phyloP scores from a whole-genome alignment of 2,329 filamentous ascomycete genomes.

The Talaromyces atroroseus region DNA sequence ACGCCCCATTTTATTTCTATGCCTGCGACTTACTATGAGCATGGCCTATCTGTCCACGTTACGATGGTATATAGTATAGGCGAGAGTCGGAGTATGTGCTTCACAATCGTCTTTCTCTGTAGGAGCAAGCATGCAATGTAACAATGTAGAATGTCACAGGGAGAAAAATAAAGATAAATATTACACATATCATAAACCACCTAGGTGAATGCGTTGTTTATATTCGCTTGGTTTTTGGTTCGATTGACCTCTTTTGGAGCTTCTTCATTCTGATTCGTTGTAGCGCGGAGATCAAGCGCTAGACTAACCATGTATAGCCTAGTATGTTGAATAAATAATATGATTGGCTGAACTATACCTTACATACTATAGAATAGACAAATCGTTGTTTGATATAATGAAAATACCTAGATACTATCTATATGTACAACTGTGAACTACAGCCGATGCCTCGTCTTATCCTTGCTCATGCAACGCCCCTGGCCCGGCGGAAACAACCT shows the following conservation, averaged over 20 bases:
- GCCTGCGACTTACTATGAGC: background rate
- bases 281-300: background rate
- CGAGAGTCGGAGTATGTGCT: background rate
- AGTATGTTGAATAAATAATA: background rate
- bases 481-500: no score
- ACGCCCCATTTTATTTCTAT: background rate
- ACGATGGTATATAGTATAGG: no score
- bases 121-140: background rate
- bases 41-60: no score
- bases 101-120: background rate
- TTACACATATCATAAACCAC: background rate
- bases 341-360: background rate
- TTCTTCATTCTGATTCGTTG: background rate
- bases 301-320: background rate
- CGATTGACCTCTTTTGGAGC: background rate
- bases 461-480: no score
- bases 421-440: no score
- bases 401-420: no score
- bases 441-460: no score
- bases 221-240: background rate
- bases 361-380: no score
- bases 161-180: background rate
- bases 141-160: background rate
- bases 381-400: no score
- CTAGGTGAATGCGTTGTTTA: background rate